Percentiles rank a stretch among this genome's conserved stretches.
phyloP scores from a whole-genome alignment of 768 basidiomycete species.

The Podaxis carcinomalis region DNA sequence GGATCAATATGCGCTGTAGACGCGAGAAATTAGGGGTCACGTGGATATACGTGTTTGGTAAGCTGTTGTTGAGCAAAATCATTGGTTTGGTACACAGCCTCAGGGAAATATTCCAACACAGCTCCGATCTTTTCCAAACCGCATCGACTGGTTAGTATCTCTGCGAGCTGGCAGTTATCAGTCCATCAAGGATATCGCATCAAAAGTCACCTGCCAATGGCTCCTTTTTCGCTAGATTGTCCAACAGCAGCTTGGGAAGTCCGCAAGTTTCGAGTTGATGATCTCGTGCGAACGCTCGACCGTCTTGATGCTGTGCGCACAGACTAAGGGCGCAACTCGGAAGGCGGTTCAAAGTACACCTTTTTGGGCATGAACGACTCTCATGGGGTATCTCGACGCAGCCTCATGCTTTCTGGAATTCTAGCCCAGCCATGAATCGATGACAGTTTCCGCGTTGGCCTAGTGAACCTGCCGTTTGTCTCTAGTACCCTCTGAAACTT shows the following conservation, averaged over 20 bases:
- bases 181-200: conserved; percentile 1
- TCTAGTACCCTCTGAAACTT: neutral
- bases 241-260: conserved; percentile 2
- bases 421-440: conserved; percentile 4
- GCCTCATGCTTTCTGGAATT: conserved; percentile 11
- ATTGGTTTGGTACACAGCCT: neutral
- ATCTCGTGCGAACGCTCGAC: conserved; percentile 1
- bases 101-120: neutral
- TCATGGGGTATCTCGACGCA: conserved; percentile 7
- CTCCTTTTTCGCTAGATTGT: neutral
- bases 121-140: neutral
- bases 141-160: conserved; percentile 9
- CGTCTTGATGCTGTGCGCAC: conserved; percentile 4
- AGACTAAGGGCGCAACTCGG: neutral
- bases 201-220: conserved; percentile 9
- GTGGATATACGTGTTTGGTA: neutral
- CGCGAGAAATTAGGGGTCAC: conserved; percentile 6
- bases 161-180: conserved; percentile 1
- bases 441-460: conserved; percentile 10
- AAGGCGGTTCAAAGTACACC: conserved; percentile 10
- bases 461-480: conserved; percentile 6
- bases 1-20: conserved; percentile 1
- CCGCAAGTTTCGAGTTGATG: conserved; percentile 3
- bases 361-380: neutral
- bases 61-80: neutral